Evolutionary conservation across 1,284 basidiomycete species (phyloP).

Genomic region (Heliocybe sulcata): DNA sequence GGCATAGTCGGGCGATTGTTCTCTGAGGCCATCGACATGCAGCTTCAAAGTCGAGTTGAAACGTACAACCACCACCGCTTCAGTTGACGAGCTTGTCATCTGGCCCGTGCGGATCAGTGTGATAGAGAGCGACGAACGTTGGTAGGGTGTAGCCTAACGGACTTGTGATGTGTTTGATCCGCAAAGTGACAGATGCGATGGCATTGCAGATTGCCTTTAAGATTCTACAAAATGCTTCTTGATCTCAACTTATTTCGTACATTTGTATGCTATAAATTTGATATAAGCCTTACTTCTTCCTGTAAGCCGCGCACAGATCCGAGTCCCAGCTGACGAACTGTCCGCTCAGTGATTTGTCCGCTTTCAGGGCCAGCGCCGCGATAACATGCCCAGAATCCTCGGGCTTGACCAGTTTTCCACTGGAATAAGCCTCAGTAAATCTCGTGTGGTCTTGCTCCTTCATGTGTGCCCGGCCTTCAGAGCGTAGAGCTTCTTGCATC

Average conservation of each 20-base stretch:
- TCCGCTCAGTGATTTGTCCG: conserved; percentile 56
- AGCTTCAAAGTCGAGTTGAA: no score
- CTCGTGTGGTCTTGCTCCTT: conserved; percentile 37
- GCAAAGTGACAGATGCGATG: no score
- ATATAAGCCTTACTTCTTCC: conserved; percentile 20
- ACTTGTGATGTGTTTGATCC: no score
- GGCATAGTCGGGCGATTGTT: background rate
- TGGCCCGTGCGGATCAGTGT: no score
- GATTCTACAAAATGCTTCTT: background rate
- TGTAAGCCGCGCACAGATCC: conserved; percentile 51
- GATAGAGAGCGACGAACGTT: no score
- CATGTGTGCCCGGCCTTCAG: conserved; percentile 42
- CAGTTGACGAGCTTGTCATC: no score
- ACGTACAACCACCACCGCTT: no score
- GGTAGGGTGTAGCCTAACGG: no score
- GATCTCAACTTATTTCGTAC: conserved; percentile 5
- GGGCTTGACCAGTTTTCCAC: conserved; percentile 64
- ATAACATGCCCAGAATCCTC: conserved; percentile 72
- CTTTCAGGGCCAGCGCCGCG: conserved; percentile 54
- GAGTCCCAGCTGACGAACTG: conserved; percentile 71
- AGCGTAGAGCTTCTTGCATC: conserved; percentile 65
- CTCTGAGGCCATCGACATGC: no score
- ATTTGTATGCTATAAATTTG: conserved; percentile 7
- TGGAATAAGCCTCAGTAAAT: conserved; percentile 55
- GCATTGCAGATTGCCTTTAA: no score